Evolutionary conservation across 495 filamentous ascomycete species (phyloP), one percentile per base, ranked within the genome.

Genomic region (Penicillium verhagenii): DNA sequence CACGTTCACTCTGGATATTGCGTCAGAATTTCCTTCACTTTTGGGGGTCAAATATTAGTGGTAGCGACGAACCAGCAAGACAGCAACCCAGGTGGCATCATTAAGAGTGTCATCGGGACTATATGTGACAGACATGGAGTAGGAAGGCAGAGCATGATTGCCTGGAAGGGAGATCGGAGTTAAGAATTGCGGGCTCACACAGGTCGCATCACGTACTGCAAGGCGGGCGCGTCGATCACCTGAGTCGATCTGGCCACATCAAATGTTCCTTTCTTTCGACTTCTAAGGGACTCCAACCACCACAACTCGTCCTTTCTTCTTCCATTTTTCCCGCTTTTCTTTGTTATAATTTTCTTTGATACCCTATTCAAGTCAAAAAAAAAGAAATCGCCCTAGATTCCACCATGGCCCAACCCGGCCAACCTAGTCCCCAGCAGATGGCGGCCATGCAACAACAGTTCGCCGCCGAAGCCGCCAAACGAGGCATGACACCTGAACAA

Each of bases 391-490:
- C n/a, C 29, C 23, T 4, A 18, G 6, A 14, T 38, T 21, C 56
- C 61, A 72, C 35, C 33, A 82, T 82, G 79, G 72, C 76, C 23
- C 60, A 70, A 25, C 75, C 78, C 39, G 84, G 84, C 64, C 85
- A 86, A 75, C 89, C 89, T n/a, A 79, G 83, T 20, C 91, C 90
- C 54, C 86, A 96, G 74, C 90, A 96, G 75, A 86, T 96, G 55
- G 82, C 80, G 23, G 77, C 77, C 19, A 92, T 96, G 83, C 90
- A 95, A 67, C 82, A 86, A 64, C 90, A 94, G 72, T 76, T 96
- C 57, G 88, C 87, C 43, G 79, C 79, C 45, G 87, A 91, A 70
- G 88, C 88, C 31, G 78, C 86, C 59, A 85, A 82, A 73, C 79
- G 84, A 61, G 88, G 88, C 61, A 81, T 92, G 83, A 85, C 86